A percentile compares a stretch with the other conserved stretches of the same genome.
phyloP scores from a whole-genome alignment of 2,329 filamentous ascomycete genomes.

The Stagonosporopsis vannaccii region DNA sequence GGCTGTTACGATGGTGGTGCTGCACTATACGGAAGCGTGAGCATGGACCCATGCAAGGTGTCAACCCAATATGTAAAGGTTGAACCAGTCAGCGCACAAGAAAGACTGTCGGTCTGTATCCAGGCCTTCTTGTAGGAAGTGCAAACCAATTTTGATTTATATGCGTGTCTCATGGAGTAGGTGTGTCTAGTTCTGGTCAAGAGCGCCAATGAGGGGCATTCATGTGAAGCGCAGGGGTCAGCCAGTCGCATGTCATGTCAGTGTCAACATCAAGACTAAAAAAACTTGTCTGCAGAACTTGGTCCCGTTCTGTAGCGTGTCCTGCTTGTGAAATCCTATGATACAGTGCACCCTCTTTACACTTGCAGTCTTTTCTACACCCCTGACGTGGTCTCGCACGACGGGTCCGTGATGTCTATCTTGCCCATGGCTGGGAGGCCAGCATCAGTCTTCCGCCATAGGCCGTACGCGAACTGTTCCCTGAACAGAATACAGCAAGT shows the following conservation, averaged over 20 bases:
- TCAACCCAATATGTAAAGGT: not conserved
- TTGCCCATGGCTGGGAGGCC: not conserved
- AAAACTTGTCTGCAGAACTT: not conserved
- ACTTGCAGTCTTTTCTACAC: not conserved
- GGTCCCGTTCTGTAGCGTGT: not conserved
- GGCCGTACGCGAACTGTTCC: not conserved
- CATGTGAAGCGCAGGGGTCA: slow-evolving; percentile 24
- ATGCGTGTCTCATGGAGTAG: not conserved
- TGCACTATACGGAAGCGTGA: slow-evolving; percentile 28
- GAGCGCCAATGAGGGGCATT: slow-evolving; percentile 9
- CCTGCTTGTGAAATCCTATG: not conserved
- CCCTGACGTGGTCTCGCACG: not conserved
- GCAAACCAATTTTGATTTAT: too few species aligned
- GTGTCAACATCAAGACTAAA: not conserved
- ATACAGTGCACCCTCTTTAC: not conserved
- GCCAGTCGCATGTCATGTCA: slow-evolving; percentile 13
- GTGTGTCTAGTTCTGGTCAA: not conserved
- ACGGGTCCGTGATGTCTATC: not conserved
- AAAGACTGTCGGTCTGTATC: not conserved
- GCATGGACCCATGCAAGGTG: slow-evolving; percentile 8
- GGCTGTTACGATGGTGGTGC: slow-evolving; percentile 35
- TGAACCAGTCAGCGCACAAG: not conserved
- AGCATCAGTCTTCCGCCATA: not conserved
- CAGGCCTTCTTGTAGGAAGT: not conserved
- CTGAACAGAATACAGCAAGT: not conserved